Conservation (phyloP, 768 basidiomycete species). For the Lentinus tigrinus region DNA sequence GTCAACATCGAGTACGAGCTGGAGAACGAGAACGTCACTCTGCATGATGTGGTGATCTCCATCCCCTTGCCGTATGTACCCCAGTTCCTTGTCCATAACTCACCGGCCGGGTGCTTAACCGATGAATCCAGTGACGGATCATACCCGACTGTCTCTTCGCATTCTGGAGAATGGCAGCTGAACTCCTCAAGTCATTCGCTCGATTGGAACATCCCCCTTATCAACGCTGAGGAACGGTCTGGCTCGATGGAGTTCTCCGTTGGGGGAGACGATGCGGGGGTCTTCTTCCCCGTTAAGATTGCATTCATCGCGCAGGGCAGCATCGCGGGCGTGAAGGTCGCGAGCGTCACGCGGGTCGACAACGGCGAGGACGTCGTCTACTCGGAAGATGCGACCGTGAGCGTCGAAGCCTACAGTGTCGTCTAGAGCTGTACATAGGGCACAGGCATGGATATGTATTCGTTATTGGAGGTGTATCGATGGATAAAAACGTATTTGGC, state of each 20-base stretch:
- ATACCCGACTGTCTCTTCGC: conserved; percentile 80
- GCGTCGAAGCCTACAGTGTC: conserved; percentile 43
- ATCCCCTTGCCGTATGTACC: conserved; percentile 87
- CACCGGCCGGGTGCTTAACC: background rate
- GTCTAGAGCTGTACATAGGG: conserved; percentile 1
- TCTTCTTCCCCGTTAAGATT: conserved; percentile 92
- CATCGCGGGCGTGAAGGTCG: conserved; percentile 73
- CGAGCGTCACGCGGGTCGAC: conserved; percentile 52
- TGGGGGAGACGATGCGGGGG: conserved; percentile 75
- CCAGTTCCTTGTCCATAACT: background rate
- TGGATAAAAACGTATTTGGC: background rate
- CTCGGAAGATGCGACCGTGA: conserved; percentile 51
- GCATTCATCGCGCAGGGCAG: conserved; percentile 80
- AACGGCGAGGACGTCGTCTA: conserved; percentile 48
- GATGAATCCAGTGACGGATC: conserved; percentile 58
- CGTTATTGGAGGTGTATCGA: conserved; percentile 12
- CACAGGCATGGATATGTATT: conserved; percentile 14
- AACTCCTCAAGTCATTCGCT: conserved; percentile 78
- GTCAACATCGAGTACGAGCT: conserved; percentile 98
- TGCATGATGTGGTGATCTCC: conserved; percentile 84
- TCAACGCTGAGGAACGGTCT: conserved; percentile 62
- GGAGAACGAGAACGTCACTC: conserved; percentile 74
- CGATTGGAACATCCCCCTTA: conserved; percentile 77
- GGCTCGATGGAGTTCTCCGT: conserved; percentile 93
- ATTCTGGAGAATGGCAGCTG: conserved; percentile 78